Conservation (phyloP, 768 basidiomycete species). For the Mycena indigotica region DNA sequence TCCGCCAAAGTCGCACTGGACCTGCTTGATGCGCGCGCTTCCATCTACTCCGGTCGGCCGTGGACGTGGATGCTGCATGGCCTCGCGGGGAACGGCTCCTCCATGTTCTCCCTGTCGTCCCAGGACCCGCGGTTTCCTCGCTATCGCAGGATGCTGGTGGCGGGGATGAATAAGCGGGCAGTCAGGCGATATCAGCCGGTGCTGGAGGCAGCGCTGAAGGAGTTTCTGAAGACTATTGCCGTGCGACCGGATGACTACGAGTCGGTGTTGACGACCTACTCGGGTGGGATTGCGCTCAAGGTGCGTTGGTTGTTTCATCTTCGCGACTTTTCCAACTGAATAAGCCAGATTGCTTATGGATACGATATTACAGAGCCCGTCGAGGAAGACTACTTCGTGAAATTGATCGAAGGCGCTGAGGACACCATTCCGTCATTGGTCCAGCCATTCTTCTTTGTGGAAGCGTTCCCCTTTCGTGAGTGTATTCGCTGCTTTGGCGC, state of each 20-base stretch:
- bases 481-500: background rate
- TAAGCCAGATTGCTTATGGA: constrained; percentile 44
- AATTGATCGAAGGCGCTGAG: constrained; percentile 35
- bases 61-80: constrained; percentile 32
- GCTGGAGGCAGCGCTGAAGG: constrained; percentile 31
- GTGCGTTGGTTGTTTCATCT: background rate
- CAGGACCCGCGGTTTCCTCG: constrained; percentile 36
- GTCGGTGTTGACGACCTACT: constrained; percentile 34
- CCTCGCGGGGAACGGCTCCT: constrained; percentile 32
- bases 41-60: constrained; percentile 53
- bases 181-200: constrained; percentile 35
- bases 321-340: background rate
- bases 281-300: constrained; percentile 1
- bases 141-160: constrained; percentile 40
- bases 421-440: constrained; percentile 25
- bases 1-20: constrained; percentile 43
- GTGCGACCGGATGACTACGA: constrained; percentile 32
- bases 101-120: constrained; percentile 35
- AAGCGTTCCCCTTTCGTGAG: constrained; percentile 41
- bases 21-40: constrained; percentile 49
- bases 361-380: constrained; percentile 32
- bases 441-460: constrained; percentile 40
- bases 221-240: constrained; percentile 32
- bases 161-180: constrained; percentile 39
- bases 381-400: constrained; percentile 37